Conservation (phyloP, 352 stramenopile genomes). For the Paralagenidium karlingii region DNA sequence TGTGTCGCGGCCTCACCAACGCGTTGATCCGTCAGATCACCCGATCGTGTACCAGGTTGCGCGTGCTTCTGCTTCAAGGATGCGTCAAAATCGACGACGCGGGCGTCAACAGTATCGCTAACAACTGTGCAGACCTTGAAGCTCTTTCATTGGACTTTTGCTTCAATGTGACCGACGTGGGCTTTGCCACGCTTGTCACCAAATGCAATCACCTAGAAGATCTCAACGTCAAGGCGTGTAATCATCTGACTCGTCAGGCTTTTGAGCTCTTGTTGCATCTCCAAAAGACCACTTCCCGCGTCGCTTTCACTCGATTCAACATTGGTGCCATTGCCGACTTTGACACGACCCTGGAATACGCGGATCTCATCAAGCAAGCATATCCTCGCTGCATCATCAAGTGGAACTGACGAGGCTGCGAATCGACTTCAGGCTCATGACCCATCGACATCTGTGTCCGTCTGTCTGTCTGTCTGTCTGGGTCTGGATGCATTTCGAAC, state of each 20-base stretch:
- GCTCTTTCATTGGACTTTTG: conserved; percentile 82
- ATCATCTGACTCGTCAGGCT: conserved; percentile 48
- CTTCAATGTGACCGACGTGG: conserved; percentile 70
- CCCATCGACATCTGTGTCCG: no score
- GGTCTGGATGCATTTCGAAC: no score
- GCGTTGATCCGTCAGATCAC: conserved; percentile 30
- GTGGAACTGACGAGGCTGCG: conserved; percentile 50
- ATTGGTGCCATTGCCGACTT: conserved; percentile 59
- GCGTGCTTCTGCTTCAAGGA: conserved; percentile 35
- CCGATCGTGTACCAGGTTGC: conserved; percentile 20
- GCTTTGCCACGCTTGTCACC: conserved; percentile 28
- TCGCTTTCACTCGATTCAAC: conserved; percentile 30
- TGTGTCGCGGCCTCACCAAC: conserved; percentile 62
- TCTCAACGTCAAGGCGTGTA: conserved; percentile 82
- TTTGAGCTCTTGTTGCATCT: conserved; percentile 29
- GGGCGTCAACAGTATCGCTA: conserved; percentile 23
- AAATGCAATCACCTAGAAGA: conserved; percentile 40
- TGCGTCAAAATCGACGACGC: conserved; percentile 59
- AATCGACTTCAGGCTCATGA: background rate
- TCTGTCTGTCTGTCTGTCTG: no score
- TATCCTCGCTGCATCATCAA: conserved; percentile 57
- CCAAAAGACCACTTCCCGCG: conserved; percentile 8
- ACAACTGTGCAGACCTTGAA: conserved; percentile 19
- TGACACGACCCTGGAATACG: conserved; percentile 44
- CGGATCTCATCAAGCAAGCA: conserved; percentile 37